Conservation (phyloP, 1,284 basidiomycete genomes). For the Kwoniella shivajii region DNA sequence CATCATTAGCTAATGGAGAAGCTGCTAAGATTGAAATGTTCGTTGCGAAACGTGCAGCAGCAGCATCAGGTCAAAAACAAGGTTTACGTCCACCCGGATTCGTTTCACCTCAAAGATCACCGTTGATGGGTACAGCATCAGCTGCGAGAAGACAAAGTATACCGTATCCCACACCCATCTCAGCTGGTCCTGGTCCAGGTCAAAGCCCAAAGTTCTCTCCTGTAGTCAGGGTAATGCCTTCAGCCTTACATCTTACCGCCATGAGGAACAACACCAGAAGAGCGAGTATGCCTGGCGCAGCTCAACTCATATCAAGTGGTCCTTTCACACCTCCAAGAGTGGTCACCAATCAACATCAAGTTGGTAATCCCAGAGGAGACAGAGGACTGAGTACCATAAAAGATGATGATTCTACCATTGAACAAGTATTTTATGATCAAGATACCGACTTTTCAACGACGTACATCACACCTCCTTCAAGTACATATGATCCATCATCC, state of each 20-base stretch:
- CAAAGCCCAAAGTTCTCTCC: conserved; percentile 39
- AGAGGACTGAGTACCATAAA: conserved; percentile 45
- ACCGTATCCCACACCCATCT: conserved; percentile 43
- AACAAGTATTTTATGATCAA: background rate
- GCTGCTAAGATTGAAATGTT: conserved; percentile 39
- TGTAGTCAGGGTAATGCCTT: conserved; percentile 33
- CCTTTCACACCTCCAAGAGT: conserved; percentile 49
- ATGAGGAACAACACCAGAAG: conserved; percentile 48
- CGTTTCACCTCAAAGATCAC: conserved; percentile 22
- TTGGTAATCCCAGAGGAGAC: conserved; percentile 1
- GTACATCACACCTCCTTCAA: conserved; percentile 28
- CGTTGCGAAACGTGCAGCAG: conserved; percentile 30
- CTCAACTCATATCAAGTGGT: conserved; percentile 44
- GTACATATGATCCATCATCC: conserved; percentile 19
- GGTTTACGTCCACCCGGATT: conserved; percentile 6
- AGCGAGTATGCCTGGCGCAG: conserved; percentile 42
- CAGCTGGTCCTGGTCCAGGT: conserved; percentile 1
- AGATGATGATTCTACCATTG: conserved; percentile 30
- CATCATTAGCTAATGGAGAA: conserved; percentile 43
- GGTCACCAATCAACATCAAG: conserved; percentile 22
- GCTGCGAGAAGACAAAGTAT: conserved; percentile 41
- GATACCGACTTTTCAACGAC: conserved; percentile 16
- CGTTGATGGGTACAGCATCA: conserved; percentile 39
- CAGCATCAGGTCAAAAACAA: conserved; percentile 7
- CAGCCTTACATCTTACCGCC: conserved; percentile 40